Base-by-base conservation (phyloP, 202 grass and related monocot species). In the Hordeum pubiflorum region DNA sequence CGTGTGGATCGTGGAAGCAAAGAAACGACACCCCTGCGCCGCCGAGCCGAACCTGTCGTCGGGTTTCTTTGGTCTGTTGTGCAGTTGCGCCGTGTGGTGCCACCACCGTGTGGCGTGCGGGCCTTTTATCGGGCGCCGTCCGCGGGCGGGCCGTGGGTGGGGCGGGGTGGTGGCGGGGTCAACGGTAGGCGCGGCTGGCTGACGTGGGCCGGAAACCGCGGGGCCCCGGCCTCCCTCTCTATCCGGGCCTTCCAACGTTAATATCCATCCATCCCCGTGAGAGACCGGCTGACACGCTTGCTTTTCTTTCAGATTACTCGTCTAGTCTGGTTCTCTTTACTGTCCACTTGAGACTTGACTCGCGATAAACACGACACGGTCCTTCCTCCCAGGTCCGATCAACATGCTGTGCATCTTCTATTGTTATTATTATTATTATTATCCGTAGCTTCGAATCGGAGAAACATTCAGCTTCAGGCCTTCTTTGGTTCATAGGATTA, bases 121-220 rank as follows among this genome's bases (percentile, higher is more conserved):
- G 81, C 72, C 0, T 89, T 84, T 89, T 78, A 81, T 82, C 0
- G 38, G 48, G 82, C 27, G 18, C 76, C 44, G 79, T 23, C 68
- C 44, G 48, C 48, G 48, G 48, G 48, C 48, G 18, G 48, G 34
- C 57, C 63, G 66, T n/a, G 69, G 69, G 41, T 2, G 21, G 27
- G 21, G 26, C 2, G 8, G 22, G 7, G 26, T 7, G 20, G 11
- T 13, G 7, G 24, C 4, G 10, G n/a, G 58, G 82, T 89, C 82
- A 89, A 89, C 87, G 72, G 73, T 78, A 68, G 82, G 43, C 57
- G 77, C 78, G 72, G 69, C 26, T 63, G 37, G 87, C 58, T 86
- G 83, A 89, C 87, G 79, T 86, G 79, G 78, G 78, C 82, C 72
- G 72, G 21, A 18, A 77, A n/a, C 15, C 26, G 56, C 82, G 78